A percentile compares a stretch with the other conserved stretches of the same genome.
These are phyloP conservation scores for Aquilaria sinensis DNA, from an alignment of 345 rosid species.

Conservation along the genomic window DNA sequence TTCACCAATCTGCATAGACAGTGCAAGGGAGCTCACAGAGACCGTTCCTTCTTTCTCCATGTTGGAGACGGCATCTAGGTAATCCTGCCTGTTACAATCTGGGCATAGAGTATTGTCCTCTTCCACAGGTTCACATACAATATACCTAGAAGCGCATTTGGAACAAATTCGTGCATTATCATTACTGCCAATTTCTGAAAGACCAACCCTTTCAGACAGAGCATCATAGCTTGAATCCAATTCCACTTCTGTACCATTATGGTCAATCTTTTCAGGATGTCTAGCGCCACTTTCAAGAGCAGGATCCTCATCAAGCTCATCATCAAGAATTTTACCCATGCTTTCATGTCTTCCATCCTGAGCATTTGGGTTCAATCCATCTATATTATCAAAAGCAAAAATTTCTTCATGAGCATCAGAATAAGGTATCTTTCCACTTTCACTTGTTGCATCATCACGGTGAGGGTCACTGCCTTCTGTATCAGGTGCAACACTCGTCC, in stretches of 20 bases:
- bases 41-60: constrained; percentile 24
- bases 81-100: constrained; percentile 53
- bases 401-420: constrained; percentile 49
- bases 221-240: constrained; percentile 34
- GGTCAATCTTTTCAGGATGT: constrained; percentile 34
- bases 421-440: constrained; percentile 27
- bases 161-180: constrained; percentile 45
- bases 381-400: constrained; percentile 53
- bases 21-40: constrained; percentile 20
- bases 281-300: constrained; percentile 31
- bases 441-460: constrained; percentile 35
- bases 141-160: constrained; percentile 54
- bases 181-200: constrained; percentile 35
- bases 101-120: constrained; percentile 50
- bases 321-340: constrained; percentile 29
- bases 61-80: constrained; percentile 20
- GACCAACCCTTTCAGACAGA: constrained; percentile 29
- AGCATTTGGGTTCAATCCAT: constrained; percentile 33
- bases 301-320: constrained; percentile 32
- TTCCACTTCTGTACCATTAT: constrained; percentile 34
- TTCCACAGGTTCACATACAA: constrained; percentile 30
- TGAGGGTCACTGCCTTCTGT: constrained; percentile 43
- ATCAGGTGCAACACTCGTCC: constrained; percentile 40
- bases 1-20: constrained; percentile 23
- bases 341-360: constrained; percentile 32